phyloP scores from a whole-genome alignment of 1,139 yeast genomes.

The Kluyveromyces sp. region DNA sequence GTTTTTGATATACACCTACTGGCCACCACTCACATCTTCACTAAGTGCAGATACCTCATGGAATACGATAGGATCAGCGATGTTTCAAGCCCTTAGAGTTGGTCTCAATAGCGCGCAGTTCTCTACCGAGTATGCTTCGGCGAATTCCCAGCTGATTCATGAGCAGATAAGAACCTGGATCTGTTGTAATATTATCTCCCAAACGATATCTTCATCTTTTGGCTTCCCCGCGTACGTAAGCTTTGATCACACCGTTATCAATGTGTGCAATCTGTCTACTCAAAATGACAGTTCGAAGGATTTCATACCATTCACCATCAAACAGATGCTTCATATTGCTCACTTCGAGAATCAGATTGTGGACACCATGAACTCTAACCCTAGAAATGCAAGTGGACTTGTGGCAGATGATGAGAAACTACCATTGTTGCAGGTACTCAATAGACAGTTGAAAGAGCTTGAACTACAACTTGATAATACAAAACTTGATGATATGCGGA shows the following conservation, averaged over 20 bases:
- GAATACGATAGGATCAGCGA: conserved; percentile 88
- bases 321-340: conserved; percentile 74
- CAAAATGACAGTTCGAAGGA: conserved; percentile 18
- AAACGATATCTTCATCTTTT: conserved; percentile 81
- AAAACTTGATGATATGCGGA: conserved; percentile 56
- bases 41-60: conserved; percentile 92
- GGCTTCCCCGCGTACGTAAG: conserved; percentile 92
- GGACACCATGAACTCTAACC: conserved; percentile 65
- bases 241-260: conserved; percentile 67
- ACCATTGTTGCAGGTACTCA: conserved; percentile 63
- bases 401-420: conserved; percentile 56
- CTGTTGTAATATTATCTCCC: conserved; percentile 84
- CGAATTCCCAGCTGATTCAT: conserved; percentile 43
- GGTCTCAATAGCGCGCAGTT: conserved; percentile 79
- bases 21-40: conserved; percentile 95
- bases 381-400: conserved; percentile 60
- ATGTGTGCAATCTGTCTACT: conserved; percentile 16
- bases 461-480: conserved; percentile 44
- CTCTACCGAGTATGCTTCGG: conserved; percentile 45
- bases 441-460: conserved; percentile 66
- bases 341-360: conserved; percentile 82
- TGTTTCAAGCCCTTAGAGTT: conserved; percentile 83
- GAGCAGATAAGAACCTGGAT: conserved; percentile 91
- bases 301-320: conserved; percentile 54
- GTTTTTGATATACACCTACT: conserved; percentile 73